phyloP scores from a whole-genome alignment of 2,329 filamentous ascomycete species.

The Phialophora expanda region DNA sequence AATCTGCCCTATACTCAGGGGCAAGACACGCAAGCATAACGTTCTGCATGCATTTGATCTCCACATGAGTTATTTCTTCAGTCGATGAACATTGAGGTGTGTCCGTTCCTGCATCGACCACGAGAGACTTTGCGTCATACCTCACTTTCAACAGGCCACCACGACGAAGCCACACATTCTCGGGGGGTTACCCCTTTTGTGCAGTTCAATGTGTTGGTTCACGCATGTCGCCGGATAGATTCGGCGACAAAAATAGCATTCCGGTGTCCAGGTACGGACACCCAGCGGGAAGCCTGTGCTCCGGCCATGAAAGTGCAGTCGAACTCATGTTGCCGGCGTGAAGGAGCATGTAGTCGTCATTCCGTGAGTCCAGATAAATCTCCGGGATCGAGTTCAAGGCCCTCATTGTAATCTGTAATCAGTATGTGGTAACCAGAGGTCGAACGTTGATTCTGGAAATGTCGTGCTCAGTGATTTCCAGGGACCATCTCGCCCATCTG shows the following conservation, averaged over 20 bases:
- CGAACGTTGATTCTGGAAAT: not conserved
- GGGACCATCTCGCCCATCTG: not conserved
- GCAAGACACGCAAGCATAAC: not conserved
- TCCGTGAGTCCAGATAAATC: not conserved
- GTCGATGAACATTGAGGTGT: not conserved
- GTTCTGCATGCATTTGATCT: slow-evolving; percentile 1
- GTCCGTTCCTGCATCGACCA: not conserved
- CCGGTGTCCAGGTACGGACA: not conserved
- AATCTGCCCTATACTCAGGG: slow-evolving; percentile 13
- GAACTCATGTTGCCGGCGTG: not conserved
- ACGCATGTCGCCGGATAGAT: not conserved
- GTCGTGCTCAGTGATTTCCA: not conserved
- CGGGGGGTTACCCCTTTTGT: not conserved
- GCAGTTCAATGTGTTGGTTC: not conserved
- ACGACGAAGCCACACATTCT: not conserved
- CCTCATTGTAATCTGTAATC: not conserved
- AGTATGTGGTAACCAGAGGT: not conserved
- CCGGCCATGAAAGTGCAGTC: not conserved
- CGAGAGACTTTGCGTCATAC: not conserved
- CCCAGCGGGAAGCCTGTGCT: not conserved
- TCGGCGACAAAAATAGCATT: not conserved
- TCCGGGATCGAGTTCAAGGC: not conserved
- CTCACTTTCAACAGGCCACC: not conserved
- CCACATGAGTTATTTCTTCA: not conserved
- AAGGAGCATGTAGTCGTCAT: not conserved